Evolutionary conservation across 2,329 filamentous ascomycete species (phyloP).

Genomic region (Chaetothyriales sp.): DNA sequence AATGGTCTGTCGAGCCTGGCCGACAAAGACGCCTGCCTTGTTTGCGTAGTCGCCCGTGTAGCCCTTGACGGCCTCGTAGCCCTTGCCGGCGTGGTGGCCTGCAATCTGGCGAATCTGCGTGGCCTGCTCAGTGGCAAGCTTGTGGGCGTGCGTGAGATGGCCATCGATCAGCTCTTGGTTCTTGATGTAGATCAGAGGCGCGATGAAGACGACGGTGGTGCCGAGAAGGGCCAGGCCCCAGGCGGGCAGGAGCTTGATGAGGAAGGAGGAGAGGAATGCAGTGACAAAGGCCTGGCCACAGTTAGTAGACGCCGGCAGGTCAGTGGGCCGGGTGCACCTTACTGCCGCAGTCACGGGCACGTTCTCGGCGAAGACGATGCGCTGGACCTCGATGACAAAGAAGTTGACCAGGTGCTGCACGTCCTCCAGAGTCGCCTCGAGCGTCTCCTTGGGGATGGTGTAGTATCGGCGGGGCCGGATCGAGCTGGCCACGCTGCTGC

Average conservation of each 20-base stretch:
- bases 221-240: constrained; percentile 49
- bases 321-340: constrained; percentile 24
- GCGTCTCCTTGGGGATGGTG: constrained; percentile 49
- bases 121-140: constrained; percentile 44
- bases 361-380: constrained; percentile 53
- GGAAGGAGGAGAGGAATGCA: constrained; percentile 47
- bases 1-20: constrained; percentile 24
- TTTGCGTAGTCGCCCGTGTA: constrained; percentile 47
- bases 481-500: constrained; percentile 46
- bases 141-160: constrained; percentile 41
- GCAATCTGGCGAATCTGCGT: constrained; percentile 47
- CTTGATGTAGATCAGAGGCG: constrained; percentile 49
- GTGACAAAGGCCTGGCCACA: constrained; percentile 43
- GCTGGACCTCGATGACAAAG: constrained; percentile 55
- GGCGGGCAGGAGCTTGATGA: constrained; percentile 52
- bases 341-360: constrained; percentile 46
- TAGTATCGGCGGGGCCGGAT: constrained; percentile 53
- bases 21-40: constrained; percentile 45
- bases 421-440: constrained; percentile 49
- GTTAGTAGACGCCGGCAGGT: constrained; percentile 41
- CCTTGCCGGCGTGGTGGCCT: constrained; percentile 45
- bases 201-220: constrained; percentile 44
- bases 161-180: constrained; percentile 52
- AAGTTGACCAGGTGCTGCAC: constrained; percentile 54
- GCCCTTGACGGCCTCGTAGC: constrained; percentile 43